A percentile compares a stretch with the other conserved stretches of the same genome.
phyloP scores from a whole-genome alignment of 257 asterid species.

The Solanum raphanifolium region DNA sequence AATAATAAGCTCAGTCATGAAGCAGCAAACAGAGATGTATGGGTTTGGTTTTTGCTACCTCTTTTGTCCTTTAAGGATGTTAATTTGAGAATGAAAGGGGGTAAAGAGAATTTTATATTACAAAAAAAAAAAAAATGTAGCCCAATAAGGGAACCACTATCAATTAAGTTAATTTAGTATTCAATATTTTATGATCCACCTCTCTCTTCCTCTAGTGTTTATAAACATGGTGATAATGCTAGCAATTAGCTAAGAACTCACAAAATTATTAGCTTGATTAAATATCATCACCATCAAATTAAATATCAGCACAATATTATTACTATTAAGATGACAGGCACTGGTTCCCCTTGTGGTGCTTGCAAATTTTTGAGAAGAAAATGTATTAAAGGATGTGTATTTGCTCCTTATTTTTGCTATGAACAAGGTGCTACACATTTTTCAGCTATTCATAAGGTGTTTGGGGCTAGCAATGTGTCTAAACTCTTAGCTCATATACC shows the following conservation, averaged over 20 bases:
- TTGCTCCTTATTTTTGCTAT: constrained; percentile 40
- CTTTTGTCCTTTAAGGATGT: constrained; percentile 43
- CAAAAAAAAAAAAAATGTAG: constrained; percentile 33
- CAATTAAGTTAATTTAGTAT: constrained; percentile 41
- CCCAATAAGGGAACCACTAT: constrained; percentile 69
- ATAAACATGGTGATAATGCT: constrained; percentile 26
- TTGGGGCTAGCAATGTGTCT: constrained; percentile 47
- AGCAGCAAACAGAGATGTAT: constrained; percentile 15
- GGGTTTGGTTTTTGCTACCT: constrained; percentile 36
- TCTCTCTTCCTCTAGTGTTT: constrained; percentile 27
- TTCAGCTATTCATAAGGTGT: constrained; percentile 37
- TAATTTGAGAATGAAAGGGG: constrained; percentile 16
- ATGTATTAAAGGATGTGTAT: constrained; percentile 37
- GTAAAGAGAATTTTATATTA: constrained; percentile 16
- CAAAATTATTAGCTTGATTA: background rate
- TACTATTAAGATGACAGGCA: constrained; percentile 39
- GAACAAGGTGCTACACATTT: constrained; percentile 40
- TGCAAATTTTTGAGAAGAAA: constrained; percentile 44
- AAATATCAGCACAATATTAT: background rate
- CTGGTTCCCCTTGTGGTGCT: constrained; percentile 70
- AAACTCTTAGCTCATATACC: constrained; percentile 41
- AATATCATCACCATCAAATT: background rate
- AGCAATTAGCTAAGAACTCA: constrained; percentile 7
- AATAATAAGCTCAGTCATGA: constrained; percentile 14
- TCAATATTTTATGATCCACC: constrained; percentile 31